These are phyloP conservation scores for Schizothecium vesticola DNA, from an alignment of 495 filamentous ascomycete species.

Conservation along the genomic window DNA sequence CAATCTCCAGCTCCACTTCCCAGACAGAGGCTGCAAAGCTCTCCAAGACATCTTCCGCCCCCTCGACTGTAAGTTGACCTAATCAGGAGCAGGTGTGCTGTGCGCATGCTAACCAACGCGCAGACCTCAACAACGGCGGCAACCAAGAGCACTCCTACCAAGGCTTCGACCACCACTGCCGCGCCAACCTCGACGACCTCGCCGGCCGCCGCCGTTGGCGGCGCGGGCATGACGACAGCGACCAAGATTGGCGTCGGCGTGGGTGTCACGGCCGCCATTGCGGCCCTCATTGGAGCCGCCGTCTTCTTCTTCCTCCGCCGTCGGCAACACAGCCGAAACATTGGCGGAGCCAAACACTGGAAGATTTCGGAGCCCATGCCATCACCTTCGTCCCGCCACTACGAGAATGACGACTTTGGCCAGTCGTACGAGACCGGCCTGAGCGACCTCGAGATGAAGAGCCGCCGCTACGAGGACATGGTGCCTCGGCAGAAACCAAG, in stretches of 20 bases:
- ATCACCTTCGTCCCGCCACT: constrained; percentile 27
- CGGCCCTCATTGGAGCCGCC: constrained; percentile 25
- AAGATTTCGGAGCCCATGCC: constrained; percentile 43
- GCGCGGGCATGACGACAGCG: constrained; percentile 24
- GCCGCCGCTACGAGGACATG: constrained; percentile 45
- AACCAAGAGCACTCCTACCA: constrained; percentile 10
- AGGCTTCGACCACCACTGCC: constrained; percentile 1
- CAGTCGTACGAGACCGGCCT: constrained; percentile 23
- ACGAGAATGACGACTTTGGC: constrained; percentile 24
- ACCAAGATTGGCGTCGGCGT: constrained; percentile 43
- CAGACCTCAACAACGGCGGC: neutral
- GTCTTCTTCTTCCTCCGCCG: constrained; percentile 27
- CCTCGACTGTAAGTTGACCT: neutral
- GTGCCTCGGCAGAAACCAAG: constrained; percentile 36
- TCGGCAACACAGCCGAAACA: constrained; percentile 10
- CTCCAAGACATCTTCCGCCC: neutral
- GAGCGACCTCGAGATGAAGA: constrained; percentile 36
- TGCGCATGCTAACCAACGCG: neutral
- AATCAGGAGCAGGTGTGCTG: neutral
- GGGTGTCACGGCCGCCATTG: constrained; percentile 30
- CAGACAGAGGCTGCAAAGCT: constrained; percentile 1
- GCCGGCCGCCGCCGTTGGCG: constrained; percentile 13
- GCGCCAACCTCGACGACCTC: constrained; percentile 12
- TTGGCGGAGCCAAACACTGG: constrained; percentile 23
- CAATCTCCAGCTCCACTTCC: constrained; percentile 1